Evolutionary conservation across 192 early-diverging fungal species (phyloP).

Genomic region (Oehlia diaphana): DNA sequence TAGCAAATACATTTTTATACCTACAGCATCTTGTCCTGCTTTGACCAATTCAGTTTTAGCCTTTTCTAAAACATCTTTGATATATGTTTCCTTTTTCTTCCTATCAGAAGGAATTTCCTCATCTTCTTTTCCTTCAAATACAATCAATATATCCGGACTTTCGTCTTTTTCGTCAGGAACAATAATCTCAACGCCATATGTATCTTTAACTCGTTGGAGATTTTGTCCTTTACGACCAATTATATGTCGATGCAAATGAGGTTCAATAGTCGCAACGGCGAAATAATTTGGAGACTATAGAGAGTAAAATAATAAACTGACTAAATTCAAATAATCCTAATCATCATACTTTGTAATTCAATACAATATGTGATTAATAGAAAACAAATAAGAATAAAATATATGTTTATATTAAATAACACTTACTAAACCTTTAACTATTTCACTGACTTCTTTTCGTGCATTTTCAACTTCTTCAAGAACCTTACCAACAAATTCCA

Average conservation of each 20-base stretch:
- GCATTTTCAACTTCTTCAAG: slow-evolving; percentile 64
- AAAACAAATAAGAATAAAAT: neutral
- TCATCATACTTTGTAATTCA: neutral
- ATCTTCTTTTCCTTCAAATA: slow-evolving; percentile 65
- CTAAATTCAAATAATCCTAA: slow-evolving; percentile 3
- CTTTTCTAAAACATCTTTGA: slow-evolving; percentile 51
- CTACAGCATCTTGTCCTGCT: slow-evolving; percentile 55
- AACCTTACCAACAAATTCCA: slow-evolving; percentile 80
- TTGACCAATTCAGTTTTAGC: slow-evolving; percentile 70
- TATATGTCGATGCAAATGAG: slow-evolving; percentile 71
- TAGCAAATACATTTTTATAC: neutral
- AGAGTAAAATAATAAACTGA: slow-evolving; percentile 5
- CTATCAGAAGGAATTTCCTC: slow-evolving; percentile 33
- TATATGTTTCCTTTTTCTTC: slow-evolving; percentile 42
- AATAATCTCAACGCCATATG: slow-evolving; percentile 72
- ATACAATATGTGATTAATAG: neutral
- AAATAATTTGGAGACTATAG: slow-evolving; percentile 54
- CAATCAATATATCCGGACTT: slow-evolving; percentile 74
- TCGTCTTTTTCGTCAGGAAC: slow-evolving; percentile 70
- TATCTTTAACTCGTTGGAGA: slow-evolving; percentile 62
- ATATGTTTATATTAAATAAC: slow-evolving; percentile 33
- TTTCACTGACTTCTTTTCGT: slow-evolving; percentile 49
- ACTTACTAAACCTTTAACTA: slow-evolving; percentile 56
- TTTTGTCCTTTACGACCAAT: slow-evolving; percentile 63
- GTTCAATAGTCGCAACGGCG: slow-evolving; percentile 71